Base-by-base conservation (phyloP, 768 basidiomycete species). In the Amanita muscaria region DNA sequence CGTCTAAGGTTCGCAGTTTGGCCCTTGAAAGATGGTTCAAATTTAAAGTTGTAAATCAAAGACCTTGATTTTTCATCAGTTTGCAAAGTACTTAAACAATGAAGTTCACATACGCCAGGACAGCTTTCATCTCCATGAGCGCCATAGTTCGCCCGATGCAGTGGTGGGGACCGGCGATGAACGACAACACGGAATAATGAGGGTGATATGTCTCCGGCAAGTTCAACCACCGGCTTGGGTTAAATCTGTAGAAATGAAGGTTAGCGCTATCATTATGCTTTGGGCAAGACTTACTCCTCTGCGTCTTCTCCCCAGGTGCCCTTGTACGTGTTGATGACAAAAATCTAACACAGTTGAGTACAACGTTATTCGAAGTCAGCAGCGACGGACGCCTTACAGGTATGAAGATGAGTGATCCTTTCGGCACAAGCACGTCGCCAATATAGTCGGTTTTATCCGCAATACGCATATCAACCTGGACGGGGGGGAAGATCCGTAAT, bases 71-170 rank as follows among this genome's bases (percentile, higher is more conserved):
- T 3, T 15, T 14, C 4, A 31, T 31, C 5, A 21, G 5, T 34
- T n/a, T 7, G n/a, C 24, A 40, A 8, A 12, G 21, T 7, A 14
- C 19, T 9, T 18, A 16, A 11, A 42, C 30, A 31, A 6, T 7
- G 18, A 12, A 12, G 30, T 15, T 4, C 40, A 59, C 57, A 1
- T 36, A 67, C 65, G 56, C 68, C n/a, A 69, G 52, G 4, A 70
- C 63, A 31, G 66, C 66, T 53, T 72, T 72, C 70, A 72, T 72
- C 51, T 73, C 70, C 40, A 65, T 59, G 32, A 73, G 60, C 0
- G 69, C 59, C 71, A 72, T 73, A 0, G 69, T 71, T 54, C 66
- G 69, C 12, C 70, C 70, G 34, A 73, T 72, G 46, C 70, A 73
- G 1, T 53, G 66, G 43, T 72, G 70, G 4, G 70, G 70, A 2